Conservation (phyloP, 2,329 filamentous ascomycete genomes). For the Fusarium palustre region DNA sequence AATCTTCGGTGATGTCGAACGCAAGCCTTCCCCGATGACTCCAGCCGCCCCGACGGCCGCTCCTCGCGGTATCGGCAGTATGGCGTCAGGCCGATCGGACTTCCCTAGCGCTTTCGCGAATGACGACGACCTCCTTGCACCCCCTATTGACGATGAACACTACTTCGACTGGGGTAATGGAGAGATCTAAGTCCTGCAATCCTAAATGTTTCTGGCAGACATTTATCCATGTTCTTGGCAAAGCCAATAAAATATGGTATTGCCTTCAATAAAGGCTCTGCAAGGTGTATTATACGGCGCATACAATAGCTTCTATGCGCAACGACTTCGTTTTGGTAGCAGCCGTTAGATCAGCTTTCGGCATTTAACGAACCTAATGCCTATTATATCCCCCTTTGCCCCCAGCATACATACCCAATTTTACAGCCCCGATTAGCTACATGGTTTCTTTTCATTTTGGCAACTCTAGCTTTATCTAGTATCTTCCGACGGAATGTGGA, state of each 20-base stretch:
- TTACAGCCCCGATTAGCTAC: not conserved
- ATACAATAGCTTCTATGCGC: not conserved
- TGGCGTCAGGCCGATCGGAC: not conserved
- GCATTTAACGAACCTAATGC: conserved; percentile 15
- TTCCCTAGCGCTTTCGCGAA: not conserved
- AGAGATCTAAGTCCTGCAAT: conserved; percentile 49
- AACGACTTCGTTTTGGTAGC: conserved; percentile 13
- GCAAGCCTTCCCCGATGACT: conserved; percentile 8
- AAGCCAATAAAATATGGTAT: not conserved
- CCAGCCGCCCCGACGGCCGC: not conserved
- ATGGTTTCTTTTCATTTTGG: conserved; percentile 3
- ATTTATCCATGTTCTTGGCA: not conserved
- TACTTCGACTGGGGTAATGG: conserved; percentile 49
- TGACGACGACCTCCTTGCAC: not conserved
- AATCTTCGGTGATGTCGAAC: conserved; percentile 44
- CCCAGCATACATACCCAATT: conserved; percentile 31
- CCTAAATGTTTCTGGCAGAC: not conserved
- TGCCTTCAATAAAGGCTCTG: not conserved
- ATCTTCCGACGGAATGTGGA: conserved; percentile 15
- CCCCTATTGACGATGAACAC: conserved; percentile 14
- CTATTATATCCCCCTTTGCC: not conserved
- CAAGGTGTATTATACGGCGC: conserved; percentile 22
- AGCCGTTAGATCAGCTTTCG: conserved; percentile 11
- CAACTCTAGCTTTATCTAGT: not conserved
- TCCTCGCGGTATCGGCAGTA: conserved; percentile 6